Conservation (phyloP, 345 rosid species). For the Passiflora organensis region DNA sequence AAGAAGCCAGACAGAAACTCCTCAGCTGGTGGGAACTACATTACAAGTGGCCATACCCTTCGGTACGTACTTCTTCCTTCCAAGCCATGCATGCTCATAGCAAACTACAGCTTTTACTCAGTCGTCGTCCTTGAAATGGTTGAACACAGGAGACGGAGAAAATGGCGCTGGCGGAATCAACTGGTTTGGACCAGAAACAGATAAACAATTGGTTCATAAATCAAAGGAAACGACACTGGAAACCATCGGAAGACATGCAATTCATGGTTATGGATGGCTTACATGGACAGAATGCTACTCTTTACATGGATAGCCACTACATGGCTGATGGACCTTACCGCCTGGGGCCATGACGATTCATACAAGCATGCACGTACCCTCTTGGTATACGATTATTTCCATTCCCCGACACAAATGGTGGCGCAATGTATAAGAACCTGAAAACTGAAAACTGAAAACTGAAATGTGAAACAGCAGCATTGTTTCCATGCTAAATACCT, state of each 20-base stretch:
- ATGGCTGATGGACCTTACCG: constrained; percentile 93
- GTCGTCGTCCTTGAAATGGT: too few species aligned
- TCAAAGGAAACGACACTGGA: constrained; percentile 98
- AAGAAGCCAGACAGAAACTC: constrained; percentile 97
- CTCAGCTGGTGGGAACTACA: constrained; percentile 99
- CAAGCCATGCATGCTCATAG: too few species aligned
- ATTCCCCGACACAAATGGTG: neutral
- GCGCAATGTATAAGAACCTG: too few species aligned
- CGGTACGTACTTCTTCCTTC: constrained; percentile 44
- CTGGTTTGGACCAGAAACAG: constrained; percentile 97
- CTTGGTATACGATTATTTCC: constrained; percentile 8
- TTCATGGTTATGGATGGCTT: constrained; percentile 99
- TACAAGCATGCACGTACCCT: too few species aligned
- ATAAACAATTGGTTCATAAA: constrained; percentile 99
- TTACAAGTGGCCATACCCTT: constrained; percentile 99
- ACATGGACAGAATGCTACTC: constrained; percentile 77
- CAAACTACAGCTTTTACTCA: too few species aligned
- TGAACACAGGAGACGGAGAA: constrained; percentile 90
- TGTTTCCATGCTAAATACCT: too few species aligned
- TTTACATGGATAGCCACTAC: constrained; percentile 87
- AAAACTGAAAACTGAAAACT: too few species aligned
- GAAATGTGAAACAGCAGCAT: too few species aligned
- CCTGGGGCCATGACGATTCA: constrained; percentile 58
- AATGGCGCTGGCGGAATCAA: constrained; percentile 90
- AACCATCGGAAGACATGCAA: constrained; percentile 97